Conservation (phyloP, 164 flowering plant species). For the Liriodendron chinense region DNA sequence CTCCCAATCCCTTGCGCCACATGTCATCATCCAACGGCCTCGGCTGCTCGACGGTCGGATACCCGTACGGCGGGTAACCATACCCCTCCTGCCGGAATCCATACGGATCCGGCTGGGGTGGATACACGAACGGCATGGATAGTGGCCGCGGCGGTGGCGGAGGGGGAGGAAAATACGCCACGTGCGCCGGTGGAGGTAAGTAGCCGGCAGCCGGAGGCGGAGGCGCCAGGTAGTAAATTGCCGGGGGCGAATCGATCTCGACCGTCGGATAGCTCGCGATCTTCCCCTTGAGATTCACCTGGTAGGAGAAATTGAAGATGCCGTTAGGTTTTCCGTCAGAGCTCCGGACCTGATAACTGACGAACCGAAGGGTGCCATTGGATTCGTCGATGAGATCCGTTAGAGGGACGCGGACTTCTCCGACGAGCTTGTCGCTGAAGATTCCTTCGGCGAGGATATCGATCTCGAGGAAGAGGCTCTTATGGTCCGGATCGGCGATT, state of each 20-base stretch:
- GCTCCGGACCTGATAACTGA: slow-evolving; percentile 43
- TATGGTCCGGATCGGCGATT: neutral
- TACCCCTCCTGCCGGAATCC: neutral
- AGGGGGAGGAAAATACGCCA: slow-evolving; percentile 5
- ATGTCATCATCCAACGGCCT: slow-evolving; percentile 3
- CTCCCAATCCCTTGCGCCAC: slow-evolving; percentile 2
- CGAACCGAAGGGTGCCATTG: slow-evolving; percentile 30
- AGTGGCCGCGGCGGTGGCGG: neutral
- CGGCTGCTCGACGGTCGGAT: neutral
- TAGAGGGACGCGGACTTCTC: slow-evolving; percentile 50
- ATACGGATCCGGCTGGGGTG: slow-evolving; percentile 1
- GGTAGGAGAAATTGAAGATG: slow-evolving; percentile 44
- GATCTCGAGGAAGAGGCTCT: slow-evolving; percentile 30
- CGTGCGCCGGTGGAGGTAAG: neutral
- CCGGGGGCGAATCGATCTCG: slow-evolving; percentile 11
- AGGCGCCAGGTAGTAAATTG: neutral
- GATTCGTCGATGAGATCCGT: slow-evolving; percentile 29
- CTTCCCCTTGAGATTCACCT: slow-evolving; percentile 11
- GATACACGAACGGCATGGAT: slow-evolving; percentile 1
- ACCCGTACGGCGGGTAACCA: neutral
- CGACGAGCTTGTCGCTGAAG: slow-evolving; percentile 41
- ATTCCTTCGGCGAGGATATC: slow-evolving; percentile 27
- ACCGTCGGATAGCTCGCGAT: neutral
- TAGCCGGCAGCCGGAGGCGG: neutral
- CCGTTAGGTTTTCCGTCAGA: slow-evolving; percentile 52